Conservation (phyloP, 1,284 basidiomycete genomes). For the Irpex rosettiformis region DNA sequence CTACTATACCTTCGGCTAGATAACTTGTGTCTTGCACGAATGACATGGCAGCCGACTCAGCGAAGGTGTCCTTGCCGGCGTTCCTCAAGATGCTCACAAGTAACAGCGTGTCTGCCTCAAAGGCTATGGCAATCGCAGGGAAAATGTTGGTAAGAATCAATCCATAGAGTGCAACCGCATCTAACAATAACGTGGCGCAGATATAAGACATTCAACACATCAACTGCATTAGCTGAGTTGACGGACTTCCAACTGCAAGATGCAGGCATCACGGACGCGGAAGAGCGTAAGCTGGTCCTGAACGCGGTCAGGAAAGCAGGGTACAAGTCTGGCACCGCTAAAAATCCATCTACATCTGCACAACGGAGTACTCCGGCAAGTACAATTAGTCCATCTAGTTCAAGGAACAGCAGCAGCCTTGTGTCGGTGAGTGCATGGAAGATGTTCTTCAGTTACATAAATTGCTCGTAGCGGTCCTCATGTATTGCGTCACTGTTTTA, state of each 20-base stretch:
- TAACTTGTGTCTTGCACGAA: no score
- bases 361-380: constrained; percentile 8
- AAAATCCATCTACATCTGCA: neutral
- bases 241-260: constrained; percentile 57
- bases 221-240: constrained; percentile 51
- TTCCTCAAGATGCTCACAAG: constrained; percentile 74
- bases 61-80: constrained; percentile 63
- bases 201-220: constrained; percentile 73
- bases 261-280: constrained; percentile 63
- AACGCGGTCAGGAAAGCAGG: constrained; percentile 65
- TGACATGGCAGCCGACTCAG: constrained; percentile 5
- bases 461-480: constrained; percentile 5
- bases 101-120: constrained; percentile 60
- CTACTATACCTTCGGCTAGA: no score
- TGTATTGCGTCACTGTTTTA: neutral
- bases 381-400: constrained; percentile 8
- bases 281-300: constrained; percentile 61
- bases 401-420: constrained; percentile 7
- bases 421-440: constrained; percentile 17
- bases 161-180: neutral
- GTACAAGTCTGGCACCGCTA: constrained; percentile 33
- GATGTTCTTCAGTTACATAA: constrained; percentile 12
- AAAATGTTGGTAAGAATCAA: constrained; percentile 60
- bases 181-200: constrained; percentile 33
- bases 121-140: constrained; percentile 74